Conservation (phyloP, 495 filamentous ascomycete genomes). For the Aspergillus taichungensis region DNA sequence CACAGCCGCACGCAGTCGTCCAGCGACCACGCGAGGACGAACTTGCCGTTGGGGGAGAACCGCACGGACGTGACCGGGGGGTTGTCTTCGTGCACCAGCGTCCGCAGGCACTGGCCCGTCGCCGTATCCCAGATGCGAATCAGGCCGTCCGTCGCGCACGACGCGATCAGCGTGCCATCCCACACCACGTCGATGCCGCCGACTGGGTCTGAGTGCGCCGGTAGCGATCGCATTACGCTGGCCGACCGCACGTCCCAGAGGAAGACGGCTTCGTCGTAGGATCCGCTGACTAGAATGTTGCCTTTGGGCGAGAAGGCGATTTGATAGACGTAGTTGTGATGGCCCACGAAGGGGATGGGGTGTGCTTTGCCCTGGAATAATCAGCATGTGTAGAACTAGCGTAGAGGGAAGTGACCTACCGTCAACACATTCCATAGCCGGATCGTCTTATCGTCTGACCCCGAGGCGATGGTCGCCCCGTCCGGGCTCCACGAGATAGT, state of each 20-base stretch:
- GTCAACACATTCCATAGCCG: slow-evolving; percentile 82
- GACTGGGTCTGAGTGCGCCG: slow-evolving; percentile 91
- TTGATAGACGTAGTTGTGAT: slow-evolving; percentile 92
- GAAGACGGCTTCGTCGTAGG: slow-evolving; percentile 94
- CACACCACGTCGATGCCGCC: slow-evolving; percentile 85
- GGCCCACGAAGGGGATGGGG: slow-evolving; percentile 61
- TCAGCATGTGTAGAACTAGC: neutral
- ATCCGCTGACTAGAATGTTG: slow-evolving; percentile 89
- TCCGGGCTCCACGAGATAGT: slow-evolving; percentile 89
- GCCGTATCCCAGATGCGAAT: slow-evolving; percentile 93
- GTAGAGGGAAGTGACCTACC: slow-evolving; percentile 34
- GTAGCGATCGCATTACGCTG: slow-evolving; percentile 75
- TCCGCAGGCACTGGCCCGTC: slow-evolving; percentile 90
- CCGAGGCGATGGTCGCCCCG: slow-evolving; percentile 74
- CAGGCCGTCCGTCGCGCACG: slow-evolving; percentile 81
- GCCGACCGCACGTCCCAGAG: slow-evolving; percentile 90
- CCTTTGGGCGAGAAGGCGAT: slow-evolving; percentile 93
- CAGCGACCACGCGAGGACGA: slow-evolving; percentile 82
- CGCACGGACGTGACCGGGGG: slow-evolving; percentile 81
- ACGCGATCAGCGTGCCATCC: slow-evolving; percentile 85
- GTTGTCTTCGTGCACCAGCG: slow-evolving; percentile 93
- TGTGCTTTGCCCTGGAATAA: slow-evolving; percentile 47
- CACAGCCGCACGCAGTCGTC: slow-evolving; percentile 85
- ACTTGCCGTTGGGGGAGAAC: slow-evolving; percentile 90
- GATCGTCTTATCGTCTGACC: slow-evolving; percentile 93